Evolutionary conservation across 257 asterid genomes (phyloP).

Genomic region (Salvia hispanica): DNA sequence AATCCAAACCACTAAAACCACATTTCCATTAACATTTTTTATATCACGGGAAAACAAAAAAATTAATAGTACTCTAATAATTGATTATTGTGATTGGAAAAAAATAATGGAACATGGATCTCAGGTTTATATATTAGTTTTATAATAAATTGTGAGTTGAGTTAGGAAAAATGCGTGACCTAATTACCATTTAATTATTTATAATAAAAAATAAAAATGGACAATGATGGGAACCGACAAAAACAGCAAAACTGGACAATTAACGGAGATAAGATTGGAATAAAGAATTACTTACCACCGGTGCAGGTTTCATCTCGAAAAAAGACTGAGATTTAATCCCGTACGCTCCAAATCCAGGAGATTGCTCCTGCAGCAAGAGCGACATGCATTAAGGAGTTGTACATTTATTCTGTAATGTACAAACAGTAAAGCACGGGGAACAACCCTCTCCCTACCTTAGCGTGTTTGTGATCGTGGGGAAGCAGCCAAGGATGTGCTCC

Average conservation of each 20-base stretch:
- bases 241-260: too few species aligned
- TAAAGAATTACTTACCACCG: conserved; percentile 14
- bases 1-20: not conserved
- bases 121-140: too few species aligned
- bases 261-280: not conserved
- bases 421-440: conserved; percentile 31
- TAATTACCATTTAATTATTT: too few species aligned
- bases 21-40: not conserved
- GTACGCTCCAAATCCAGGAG: conserved; percentile 26
- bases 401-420: conserved; percentile 23
- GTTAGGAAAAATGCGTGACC: too few species aligned
- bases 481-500: conserved; percentile 28
- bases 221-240: too few species aligned
- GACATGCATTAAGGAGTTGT: conserved; percentile 28
- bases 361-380: conserved; percentile 33
- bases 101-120: too few species aligned
- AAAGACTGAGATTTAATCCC: conserved; percentile 35
- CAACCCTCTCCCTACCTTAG: conserved; percentile 39
- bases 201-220: too few species aligned
- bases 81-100: too few species aligned
- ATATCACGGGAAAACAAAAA: not conserved
- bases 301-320: conserved; percentile 18
- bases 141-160: too few species aligned
- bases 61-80: too few species aligned
- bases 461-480: conserved; percentile 1